These are phyloP conservation scores for Apiospora marii DNA, from an alignment of 2,329 filamentous ascomycete genomes.

Conservation along the genomic window DNA sequence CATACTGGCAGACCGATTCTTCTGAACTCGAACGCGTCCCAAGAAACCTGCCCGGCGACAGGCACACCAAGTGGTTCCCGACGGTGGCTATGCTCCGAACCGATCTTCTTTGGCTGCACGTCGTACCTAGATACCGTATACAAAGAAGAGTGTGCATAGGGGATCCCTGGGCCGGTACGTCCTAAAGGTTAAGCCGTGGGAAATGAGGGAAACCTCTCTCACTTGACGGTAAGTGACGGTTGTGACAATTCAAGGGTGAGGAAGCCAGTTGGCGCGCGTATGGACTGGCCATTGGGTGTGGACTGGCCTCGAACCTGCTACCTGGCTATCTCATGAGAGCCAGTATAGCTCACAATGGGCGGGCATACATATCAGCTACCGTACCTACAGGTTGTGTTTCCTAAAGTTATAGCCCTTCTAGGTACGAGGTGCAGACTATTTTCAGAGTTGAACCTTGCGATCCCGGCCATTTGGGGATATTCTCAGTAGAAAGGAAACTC, in stretches of 20 bases:
- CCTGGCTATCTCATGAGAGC: background rate
- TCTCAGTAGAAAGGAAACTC: background rate
- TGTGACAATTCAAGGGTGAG: slow-evolving; percentile 87
- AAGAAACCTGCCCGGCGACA: no score
- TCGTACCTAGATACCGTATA: background rate
- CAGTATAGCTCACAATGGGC: background rate
- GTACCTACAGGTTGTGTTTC: background rate
- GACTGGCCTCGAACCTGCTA: background rate
- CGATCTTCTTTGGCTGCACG: background rate
- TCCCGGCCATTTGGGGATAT: background rate
- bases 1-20: background rate
- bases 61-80: background rate
- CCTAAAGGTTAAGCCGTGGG: slow-evolving; percentile 81
- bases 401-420: background rate
- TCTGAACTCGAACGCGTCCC: background rate
- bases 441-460: background rate
- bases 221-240: slow-evolving; percentile 55
- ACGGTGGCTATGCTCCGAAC: background rate
- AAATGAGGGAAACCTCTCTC: slow-evolving; percentile 83
- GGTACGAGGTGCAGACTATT: background rate
- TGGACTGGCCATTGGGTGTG: slow-evolving; percentile 65
- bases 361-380: background rate
- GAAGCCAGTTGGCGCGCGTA: slow-evolving; percentile 54
- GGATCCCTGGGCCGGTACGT: slow-evolving; percentile 65
- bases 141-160: background rate